A percentile compares a stretch with the other conserved stretches of the same genome.
Conservation (phyloP, 139 green algal species). For the Prasinococcaceae sp. region DNA sequence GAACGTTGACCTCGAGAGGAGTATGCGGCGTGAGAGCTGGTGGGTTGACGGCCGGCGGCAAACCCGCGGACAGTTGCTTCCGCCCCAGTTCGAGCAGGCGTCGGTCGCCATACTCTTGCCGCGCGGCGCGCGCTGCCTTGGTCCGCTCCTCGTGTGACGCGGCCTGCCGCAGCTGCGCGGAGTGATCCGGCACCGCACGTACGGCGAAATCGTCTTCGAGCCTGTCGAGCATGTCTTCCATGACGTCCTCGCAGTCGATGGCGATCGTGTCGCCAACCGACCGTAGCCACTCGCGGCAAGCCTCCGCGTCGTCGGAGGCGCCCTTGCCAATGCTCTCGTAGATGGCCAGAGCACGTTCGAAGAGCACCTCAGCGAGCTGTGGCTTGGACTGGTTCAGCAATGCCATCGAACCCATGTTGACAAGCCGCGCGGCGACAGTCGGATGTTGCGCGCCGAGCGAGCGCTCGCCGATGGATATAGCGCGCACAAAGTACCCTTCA, state of each 20-base stretch:
- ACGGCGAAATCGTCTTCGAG: not conserved
- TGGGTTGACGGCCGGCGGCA: not conserved
- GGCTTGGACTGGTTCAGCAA: not conserved
- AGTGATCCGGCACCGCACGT: too few relatives aligned
- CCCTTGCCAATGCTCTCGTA: not conserved
- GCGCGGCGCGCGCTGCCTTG: not conserved
- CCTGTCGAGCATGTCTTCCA: not conserved
- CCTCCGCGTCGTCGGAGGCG: not conserved
- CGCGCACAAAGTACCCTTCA: not conserved
- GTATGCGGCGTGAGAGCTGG: not conserved
- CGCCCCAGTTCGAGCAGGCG: not conserved
- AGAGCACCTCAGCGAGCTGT: not conserved
- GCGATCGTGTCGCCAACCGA: not conserved
- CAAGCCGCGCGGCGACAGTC: not conserved
- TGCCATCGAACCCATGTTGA: not conserved
- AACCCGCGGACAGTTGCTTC: not conserved
- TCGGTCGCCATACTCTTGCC: not conserved
- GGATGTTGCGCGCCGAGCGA: conserved; percentile 7
- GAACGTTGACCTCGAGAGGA: not conserved
- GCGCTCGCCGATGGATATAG: conserved; percentile 1
- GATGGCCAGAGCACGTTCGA: not conserved
- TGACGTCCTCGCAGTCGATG: not conserved
- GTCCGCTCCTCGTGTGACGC: not conserved
- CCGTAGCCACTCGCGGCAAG: conserved; percentile 1
- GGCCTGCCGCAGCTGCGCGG: too few relatives aligned